These are phyloP conservation scores for Stevia rebaudiana DNA, from an alignment of 140 eudicot genomes.

Conservation along the genomic window DNA sequence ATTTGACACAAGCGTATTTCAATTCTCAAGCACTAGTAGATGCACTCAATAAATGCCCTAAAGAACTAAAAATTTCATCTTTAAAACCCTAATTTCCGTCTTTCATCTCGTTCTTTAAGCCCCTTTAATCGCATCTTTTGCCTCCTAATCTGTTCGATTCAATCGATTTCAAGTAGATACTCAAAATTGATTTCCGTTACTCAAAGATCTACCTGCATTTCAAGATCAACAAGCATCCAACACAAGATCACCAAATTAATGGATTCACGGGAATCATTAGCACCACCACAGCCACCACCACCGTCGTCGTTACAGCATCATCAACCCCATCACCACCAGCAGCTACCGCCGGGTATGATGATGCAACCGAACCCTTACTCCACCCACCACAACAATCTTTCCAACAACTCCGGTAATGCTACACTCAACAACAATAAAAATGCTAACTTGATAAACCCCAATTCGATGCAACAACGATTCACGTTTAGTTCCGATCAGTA, in stretches of 20 bases:
- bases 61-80: constrained; percentile 16
- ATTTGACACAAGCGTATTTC: constrained; percentile 5
- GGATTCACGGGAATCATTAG: constrained; percentile 38
- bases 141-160: neutral
- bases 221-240: neutral
- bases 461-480: constrained; percentile 27
- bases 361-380: constrained; percentile 30
- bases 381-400: constrained; percentile 28
- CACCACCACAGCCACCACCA: constrained; percentile 30
- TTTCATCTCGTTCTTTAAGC: constrained; percentile 17
- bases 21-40: constrained; percentile 16
- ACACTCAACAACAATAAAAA: constrained; percentile 15
- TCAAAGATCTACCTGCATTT: constrained; percentile 18
- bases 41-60: constrained; percentile 34
- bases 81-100: constrained; percentile 31
- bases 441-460: constrained; percentile 25
- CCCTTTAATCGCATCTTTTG: constrained; percentile 22
- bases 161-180: constrained; percentile 16
- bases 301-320: constrained; percentile 22
- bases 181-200: neutral
- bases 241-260: constrained; percentile 8
- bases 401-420: neutral
- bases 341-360: constrained; percentile 33
- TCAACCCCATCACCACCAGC: constrained; percentile 26
- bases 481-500: constrained; percentile 25